Percentiles rank a stretch among this genome's conserved stretches.
These are phyloP conservation scores for Nitzschia sp. DNA, from an alignment of 108 stramenopile species.

Conservation along the genomic window DNA sequence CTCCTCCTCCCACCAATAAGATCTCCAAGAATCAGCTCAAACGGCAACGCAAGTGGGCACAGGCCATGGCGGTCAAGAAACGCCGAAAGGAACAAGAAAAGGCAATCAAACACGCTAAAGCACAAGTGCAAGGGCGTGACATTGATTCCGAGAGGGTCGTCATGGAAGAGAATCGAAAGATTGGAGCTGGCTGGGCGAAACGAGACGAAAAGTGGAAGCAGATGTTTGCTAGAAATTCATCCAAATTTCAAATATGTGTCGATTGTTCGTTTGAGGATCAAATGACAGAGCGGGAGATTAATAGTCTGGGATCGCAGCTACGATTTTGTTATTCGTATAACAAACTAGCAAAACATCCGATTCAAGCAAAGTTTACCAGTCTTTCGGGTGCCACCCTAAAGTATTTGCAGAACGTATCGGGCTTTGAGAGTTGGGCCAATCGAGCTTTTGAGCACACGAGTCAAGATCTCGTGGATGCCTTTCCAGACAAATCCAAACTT, in stretches of 20 bases:
- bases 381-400: conserved; percentile 46
- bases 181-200: conserved; percentile 57
- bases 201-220: conserved; percentile 59
- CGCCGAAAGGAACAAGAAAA: conserved; percentile 67
- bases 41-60: conserved; percentile 54
- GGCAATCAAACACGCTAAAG: conserved; percentile 58
- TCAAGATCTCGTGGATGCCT: conserved; percentile 49
- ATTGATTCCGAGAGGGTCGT: conserved; percentile 57
- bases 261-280: conserved; percentile 75
- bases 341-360: conserved; percentile 54
- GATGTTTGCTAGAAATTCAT: conserved; percentile 22
- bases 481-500: conserved; percentile 40
- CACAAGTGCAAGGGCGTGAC: conserved; percentile 66
- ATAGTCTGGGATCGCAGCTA: conserved; percentile 66
- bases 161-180: conserved; percentile 37
- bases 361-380: conserved; percentile 48
- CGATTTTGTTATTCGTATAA: conserved; percentile 76
- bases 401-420: conserved; percentile 68
- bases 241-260: conserved; percentile 54
- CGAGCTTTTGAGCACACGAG: conserved; percentile 55
- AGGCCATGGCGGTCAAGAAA: conserved; percentile 59
- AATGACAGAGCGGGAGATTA: conserved; percentile 73
- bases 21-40: conserved; percentile 80
- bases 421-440: conserved; percentile 73
- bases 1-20: too few species aligned